These are phyloP conservation scores for Malbranchea zuffiana DNA, from an alignment of 2,329 filamentous ascomycete genomes.

Conservation along the genomic window DNA sequence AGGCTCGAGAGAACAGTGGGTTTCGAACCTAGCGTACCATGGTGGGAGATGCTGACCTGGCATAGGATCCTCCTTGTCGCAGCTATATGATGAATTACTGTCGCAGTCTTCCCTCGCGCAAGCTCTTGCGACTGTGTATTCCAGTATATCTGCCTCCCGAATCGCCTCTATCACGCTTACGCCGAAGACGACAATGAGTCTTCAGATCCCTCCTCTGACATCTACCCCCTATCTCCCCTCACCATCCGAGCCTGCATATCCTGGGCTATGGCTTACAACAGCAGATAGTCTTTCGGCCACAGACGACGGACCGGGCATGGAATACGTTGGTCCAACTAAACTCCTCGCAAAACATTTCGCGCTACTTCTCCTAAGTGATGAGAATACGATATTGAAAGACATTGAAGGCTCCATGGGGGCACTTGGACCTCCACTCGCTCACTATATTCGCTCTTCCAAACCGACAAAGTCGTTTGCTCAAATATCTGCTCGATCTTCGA, in stretches of 20 bases:
- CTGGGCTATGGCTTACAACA: constrained; percentile 76
- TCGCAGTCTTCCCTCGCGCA: constrained; percentile 66
- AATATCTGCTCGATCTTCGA: constrained; percentile 49
- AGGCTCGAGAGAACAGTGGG: constrained; percentile 53
- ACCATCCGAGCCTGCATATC: constrained; percentile 56
- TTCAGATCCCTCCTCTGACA: constrained; percentile 51
- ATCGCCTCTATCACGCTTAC: constrained; percentile 76
- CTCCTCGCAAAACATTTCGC: constrained; percentile 73
- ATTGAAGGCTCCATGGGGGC: constrained; percentile 61
- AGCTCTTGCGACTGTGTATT: constrained; percentile 72
- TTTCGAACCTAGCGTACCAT: not conserved
- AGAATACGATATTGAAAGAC: constrained; percentile 63
- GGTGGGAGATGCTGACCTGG: not conserved
- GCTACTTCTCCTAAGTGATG: constrained; percentile 72
- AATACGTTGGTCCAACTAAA: constrained; percentile 45
- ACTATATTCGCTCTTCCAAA: constrained; percentile 51
- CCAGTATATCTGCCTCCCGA: constrained; percentile 68
- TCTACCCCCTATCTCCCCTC: constrained; percentile 64
- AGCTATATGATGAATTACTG: constrained; percentile 34
- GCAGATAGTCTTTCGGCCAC: constrained; percentile 66
- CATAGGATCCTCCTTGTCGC: constrained; percentile 26
- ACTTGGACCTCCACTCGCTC: constrained; percentile 64
- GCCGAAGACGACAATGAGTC: constrained; percentile 48
- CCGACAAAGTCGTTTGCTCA: constrained; percentile 61
- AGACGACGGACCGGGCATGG: constrained; percentile 49